A percentile compares a stretch with the other conserved stretches of the same genome.
These are phyloP conservation scores for Nematodospora anomalae DNA, from an alignment of 1,139 yeast genomes.

Conservation along the genomic window DNA sequence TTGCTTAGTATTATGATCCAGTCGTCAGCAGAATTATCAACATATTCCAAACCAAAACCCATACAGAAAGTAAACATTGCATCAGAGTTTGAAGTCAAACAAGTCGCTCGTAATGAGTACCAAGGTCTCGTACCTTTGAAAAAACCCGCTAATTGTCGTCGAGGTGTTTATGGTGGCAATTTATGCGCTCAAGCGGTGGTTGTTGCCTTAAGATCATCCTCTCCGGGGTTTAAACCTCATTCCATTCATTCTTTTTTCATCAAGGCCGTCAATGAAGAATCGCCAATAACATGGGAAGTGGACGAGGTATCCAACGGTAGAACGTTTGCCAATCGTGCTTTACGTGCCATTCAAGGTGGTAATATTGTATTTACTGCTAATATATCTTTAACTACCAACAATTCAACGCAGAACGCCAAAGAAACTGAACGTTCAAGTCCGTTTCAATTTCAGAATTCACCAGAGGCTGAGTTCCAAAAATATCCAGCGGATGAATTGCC, in stretches of 20 bases:
- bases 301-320: constrained; percentile 50
- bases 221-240: constrained; percentile 34
- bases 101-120: constrained; percentile 20
- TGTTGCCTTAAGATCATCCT: constrained; percentile 29
- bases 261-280: constrained; percentile 23
- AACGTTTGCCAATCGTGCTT: constrained; percentile 57
- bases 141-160: constrained; percentile 24
- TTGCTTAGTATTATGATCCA: too few relatives aligned
- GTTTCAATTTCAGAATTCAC: constrained; percentile 36
- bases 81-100: constrained; percentile 22
- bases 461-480: constrained; percentile 25
- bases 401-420: constrained; percentile 23
- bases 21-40: too few relatives aligned
- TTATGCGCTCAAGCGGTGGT: constrained; percentile 36
- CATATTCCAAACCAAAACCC: background rate
- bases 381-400: constrained; percentile 46
- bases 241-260: constrained; percentile 37
- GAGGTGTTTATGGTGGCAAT: constrained; percentile 38
- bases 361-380: constrained; percentile 52
- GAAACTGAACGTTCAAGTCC: constrained; percentile 20
- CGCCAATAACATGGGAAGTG: constrained; percentile 34
- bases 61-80: constrained; percentile 12
- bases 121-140: constrained; percentile 23
- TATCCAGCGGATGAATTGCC: background rate
- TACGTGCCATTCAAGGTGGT: constrained; percentile 57